phyloP scores from a whole-genome alignment of 2,329 filamentous ascomycete species.

The Pestalotiopsis sp. region DNA sequence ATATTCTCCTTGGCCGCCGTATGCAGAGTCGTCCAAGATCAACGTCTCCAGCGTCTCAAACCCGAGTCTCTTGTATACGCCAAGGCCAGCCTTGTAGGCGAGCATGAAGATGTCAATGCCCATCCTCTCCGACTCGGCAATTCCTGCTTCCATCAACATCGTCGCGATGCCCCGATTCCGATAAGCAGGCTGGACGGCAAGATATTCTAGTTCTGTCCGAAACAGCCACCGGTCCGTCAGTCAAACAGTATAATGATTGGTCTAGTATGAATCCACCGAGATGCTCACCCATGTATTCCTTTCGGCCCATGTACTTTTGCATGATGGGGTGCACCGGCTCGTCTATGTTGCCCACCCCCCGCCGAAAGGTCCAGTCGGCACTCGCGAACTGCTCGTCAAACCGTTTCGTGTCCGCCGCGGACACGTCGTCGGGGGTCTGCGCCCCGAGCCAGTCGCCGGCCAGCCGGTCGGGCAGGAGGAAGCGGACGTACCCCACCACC shows the following conservation, averaged over 20 bases:
- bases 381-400: conserved; percentile 15
- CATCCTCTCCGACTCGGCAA: conserved; percentile 23
- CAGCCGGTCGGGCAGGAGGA: conserved; percentile 20
- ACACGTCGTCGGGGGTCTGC: conserved; percentile 18
- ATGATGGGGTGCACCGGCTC: conserved; percentile 12
- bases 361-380: conserved; percentile 17
- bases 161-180: conserved; percentile 25
- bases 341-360: conserved; percentile 17
- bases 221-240: not conserved
- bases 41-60: conserved; percentile 22
- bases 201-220: conserved; percentile 25
- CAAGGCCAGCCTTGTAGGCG: conserved; percentile 19
- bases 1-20: conserved; percentile 24
- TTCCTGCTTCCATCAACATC: conserved; percentile 20
- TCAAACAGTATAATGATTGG: not conserved
- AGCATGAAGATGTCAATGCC: conserved; percentile 26
- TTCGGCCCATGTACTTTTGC: conserved; percentile 13
- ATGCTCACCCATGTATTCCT: conserved; percentile 20
- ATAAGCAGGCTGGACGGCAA: conserved; percentile 26
- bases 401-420: conserved; percentile 14
- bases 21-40: conserved; percentile 23
- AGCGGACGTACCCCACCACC: conserved; percentile 26
- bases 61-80: conserved; percentile 24
- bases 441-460: conserved; percentile 20
- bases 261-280: not conserved